These are phyloP conservation scores for Beauveria rudraprayagi DNA, from an alignment of 2,329 filamentous ascomycete species.

Conservation along the genomic window DNA sequence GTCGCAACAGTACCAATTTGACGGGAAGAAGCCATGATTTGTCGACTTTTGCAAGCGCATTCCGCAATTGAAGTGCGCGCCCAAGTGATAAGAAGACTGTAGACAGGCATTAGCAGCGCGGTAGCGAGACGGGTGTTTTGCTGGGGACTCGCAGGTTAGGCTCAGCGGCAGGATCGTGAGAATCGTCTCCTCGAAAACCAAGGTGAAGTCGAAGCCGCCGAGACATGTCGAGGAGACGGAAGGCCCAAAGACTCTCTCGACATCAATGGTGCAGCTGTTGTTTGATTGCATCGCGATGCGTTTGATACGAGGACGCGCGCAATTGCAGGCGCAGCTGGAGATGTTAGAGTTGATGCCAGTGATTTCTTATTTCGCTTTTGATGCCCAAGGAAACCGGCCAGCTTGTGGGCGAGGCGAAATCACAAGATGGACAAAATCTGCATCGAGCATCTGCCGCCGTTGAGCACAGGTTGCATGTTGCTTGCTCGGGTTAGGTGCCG, in stretches of 20 bases:
- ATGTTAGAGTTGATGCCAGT: not conserved
- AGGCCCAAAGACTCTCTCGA: conserved; percentile 15
- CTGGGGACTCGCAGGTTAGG: conserved; percentile 12
- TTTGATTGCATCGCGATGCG: not conserved
- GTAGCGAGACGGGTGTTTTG: too few species aligned
- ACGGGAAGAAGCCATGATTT: conserved; percentile 3
- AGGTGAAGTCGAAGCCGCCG: conserved; percentile 23
- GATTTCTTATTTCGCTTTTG: too few species aligned
- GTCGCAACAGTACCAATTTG: not conserved
- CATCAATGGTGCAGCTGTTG: conserved; percentile 3
- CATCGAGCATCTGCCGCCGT: not conserved
- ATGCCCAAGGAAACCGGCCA: not conserved
- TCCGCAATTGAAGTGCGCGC: conserved; percentile 11
- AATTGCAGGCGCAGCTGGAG: not conserved
- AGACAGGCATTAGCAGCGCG: not conserved
- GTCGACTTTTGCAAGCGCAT: conserved; percentile 1
- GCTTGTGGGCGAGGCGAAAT: not conserved
- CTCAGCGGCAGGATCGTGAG: conserved; percentile 18
- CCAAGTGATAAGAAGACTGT: not conserved
- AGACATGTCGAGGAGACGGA: conserved; percentile 15
- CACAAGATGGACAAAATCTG: not conserved
- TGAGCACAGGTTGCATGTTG: not conserved
- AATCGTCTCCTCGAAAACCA: conserved; percentile 21
- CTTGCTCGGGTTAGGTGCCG: not conserved
- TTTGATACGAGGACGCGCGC: not conserved